phyloP scores from a whole-genome alignment of 768 basidiomycete genomes.

The Nevesoporus exiguus region DNA sequence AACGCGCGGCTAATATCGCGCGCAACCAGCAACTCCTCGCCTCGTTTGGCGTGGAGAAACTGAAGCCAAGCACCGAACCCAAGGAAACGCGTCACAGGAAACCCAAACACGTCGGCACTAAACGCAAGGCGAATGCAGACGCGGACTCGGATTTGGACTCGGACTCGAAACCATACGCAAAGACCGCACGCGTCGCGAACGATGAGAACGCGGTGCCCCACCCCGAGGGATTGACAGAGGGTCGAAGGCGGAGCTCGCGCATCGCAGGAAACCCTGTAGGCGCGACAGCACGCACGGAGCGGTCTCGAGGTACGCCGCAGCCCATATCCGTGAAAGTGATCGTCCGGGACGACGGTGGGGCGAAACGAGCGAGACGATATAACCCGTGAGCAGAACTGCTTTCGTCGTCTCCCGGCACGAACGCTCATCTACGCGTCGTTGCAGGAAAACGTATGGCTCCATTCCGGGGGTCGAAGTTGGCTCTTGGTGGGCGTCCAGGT shows the following conservation, averaged over 20 bases:
- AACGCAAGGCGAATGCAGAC: constrained; percentile 42
- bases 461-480: constrained; percentile 81
- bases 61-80: constrained; percentile 46
- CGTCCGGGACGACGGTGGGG: constrained; percentile 34
- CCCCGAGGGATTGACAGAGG: constrained; percentile 2
- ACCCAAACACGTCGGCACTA: constrained; percentile 26
- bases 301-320: constrained; percentile 30
- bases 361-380: constrained; percentile 31
- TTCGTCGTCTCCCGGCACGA: constrained; percentile 11
- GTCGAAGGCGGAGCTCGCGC: constrained; percentile 63
- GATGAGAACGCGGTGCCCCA: constrained; percentile 20
- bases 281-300: constrained; percentile 43
- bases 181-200: constrained; percentile 13
- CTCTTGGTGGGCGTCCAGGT: constrained; percentile 77
- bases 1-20: constrained; percentile 36
- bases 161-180: constrained; percentile 27
- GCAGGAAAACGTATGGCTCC: constrained; percentile 71
- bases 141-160: constrained; percentile 20
- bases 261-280: constrained; percentile 54
- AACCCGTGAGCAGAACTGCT: constrained; percentile 24
- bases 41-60: constrained; percentile 37
- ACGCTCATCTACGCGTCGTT: constrained; percentile 8
- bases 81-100: constrained; percentile 35
- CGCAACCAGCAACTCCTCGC: constrained; percentile 45
- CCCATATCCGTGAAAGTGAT: constrained; percentile 40